A percentile compares a stretch with the other conserved stretches of the same genome.
Evolutionary conservation across 306 rosid species (phyloP).

Genomic region (Glycine latifolia): DNA sequence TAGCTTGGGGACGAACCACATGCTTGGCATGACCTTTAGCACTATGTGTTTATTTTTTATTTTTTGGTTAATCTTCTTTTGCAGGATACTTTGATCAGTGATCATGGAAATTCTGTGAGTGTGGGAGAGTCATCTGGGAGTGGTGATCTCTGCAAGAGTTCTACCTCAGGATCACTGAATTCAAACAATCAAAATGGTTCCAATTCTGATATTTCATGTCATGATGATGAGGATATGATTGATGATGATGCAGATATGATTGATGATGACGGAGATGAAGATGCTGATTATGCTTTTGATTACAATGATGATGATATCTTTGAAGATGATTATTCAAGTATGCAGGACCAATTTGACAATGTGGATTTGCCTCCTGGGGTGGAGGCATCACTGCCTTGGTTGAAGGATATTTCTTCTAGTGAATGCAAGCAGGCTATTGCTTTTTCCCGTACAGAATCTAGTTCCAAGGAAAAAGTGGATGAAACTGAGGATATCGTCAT

Average conservation of each 20-base stretch:
- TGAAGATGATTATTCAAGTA: constrained; percentile 53
- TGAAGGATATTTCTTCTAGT: constrained; percentile 56
- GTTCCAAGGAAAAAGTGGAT: constrained; percentile 53
- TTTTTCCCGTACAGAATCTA: constrained; percentile 47
- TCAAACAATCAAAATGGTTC: constrained; percentile 54
- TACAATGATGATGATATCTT: constrained; percentile 45
- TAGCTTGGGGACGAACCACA: too few species aligned
- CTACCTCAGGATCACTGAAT: constrained; percentile 59
- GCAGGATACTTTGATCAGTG: constrained; percentile 53
- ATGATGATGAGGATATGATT: constrained; percentile 55
- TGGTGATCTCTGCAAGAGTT: constrained; percentile 60
- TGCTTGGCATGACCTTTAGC: constrained; percentile 29
- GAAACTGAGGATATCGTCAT: constrained; percentile 34
- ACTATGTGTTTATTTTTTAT: constrained; percentile 14
- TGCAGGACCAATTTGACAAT: constrained; percentile 76
- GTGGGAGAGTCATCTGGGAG: constrained; percentile 59
- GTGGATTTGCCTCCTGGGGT: constrained; percentile 87
- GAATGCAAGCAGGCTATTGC: constrained; percentile 46
- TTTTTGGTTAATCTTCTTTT: constrained; percentile 30
- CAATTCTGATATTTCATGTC: constrained; percentile 55
- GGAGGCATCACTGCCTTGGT: constrained; percentile 80
- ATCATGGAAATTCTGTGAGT: constrained; percentile 51
- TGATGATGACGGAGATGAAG: constrained; percentile 52
- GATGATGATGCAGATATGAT: constrained; percentile 46
- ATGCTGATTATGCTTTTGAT: constrained; percentile 47